phyloP scores from a whole-genome alignment of 805 yeast species.

The Cyberlindnera mycetangii region DNA sequence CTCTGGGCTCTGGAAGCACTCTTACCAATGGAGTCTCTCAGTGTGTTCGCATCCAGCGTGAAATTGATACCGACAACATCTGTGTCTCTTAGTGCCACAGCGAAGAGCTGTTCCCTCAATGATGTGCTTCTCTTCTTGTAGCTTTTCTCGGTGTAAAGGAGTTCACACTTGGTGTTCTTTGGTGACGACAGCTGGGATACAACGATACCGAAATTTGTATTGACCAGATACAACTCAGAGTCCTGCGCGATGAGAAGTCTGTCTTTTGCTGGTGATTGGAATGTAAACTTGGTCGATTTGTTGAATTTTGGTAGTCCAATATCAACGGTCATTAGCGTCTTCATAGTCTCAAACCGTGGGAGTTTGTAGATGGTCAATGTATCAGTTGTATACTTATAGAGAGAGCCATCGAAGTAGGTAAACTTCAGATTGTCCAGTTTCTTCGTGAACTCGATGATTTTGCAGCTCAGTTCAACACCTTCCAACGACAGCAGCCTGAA shows the following conservation, averaged over 20 bases:
- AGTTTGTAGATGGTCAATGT: conserved; percentile 17
- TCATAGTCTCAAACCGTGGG: conserved; percentile 25
- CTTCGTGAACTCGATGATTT: conserved; percentile 21
- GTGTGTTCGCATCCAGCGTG: conserved; percentile 63
- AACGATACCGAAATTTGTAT: conserved; percentile 29
- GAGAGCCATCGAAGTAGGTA: conserved; percentile 20
- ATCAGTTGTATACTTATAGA: conserved; percentile 22
- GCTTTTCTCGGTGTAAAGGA: conserved; percentile 13
- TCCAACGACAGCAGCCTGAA: conserved; percentile 18
- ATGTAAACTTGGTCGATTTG: conserved; percentile 6
- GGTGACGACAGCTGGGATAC: conserved; percentile 17
- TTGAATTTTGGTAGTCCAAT: conserved; percentile 2
- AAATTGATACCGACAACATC: conserved; percentile 35
- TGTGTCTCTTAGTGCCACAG: conserved; percentile 17
- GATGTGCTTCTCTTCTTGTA: conserved; percentile 9
- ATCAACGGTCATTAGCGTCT: conserved; percentile 9
- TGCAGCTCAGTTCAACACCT: conserved; percentile 27
- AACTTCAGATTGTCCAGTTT: conserved; percentile 12
- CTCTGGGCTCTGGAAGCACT: conserved; percentile 30
- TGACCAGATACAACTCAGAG: conserved; percentile 36
- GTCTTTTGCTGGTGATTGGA: conserved; percentile 27
- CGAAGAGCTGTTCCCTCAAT: conserved; percentile 19
- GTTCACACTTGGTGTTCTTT: conserved; percentile 18
- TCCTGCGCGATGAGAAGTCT: conserved; percentile 26
- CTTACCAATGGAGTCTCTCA: conserved; percentile 70